phyloP scores from a whole-genome alignment of 2,329 filamentous ascomycete genomes.

The Paracamarosporium sp. region DNA sequence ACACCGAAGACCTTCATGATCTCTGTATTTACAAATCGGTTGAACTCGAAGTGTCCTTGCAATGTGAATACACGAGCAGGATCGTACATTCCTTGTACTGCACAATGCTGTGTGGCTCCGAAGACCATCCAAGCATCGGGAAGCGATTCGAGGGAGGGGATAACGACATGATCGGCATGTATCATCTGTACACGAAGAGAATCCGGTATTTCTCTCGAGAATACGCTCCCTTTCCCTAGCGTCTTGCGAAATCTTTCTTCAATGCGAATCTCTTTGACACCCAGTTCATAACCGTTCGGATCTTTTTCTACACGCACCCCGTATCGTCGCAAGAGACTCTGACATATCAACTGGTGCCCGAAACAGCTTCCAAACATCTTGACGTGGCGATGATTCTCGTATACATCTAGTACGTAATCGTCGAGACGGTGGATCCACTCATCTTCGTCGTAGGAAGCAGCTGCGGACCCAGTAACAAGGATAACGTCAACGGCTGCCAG shows the following conservation, averaged over 20 bases:
- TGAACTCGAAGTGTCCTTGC: constrained; percentile 55
- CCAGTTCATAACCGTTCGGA: constrained; percentile 34
- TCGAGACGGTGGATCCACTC: constrained; percentile 34
- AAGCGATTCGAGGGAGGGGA: constrained; percentile 21
- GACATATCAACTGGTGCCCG: constrained; percentile 52
- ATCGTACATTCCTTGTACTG: constrained; percentile 49
- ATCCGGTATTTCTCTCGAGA: constrained; percentile 2
- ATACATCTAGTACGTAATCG: constrained; percentile 41
- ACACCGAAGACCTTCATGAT: constrained; percentile 45
- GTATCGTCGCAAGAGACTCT: constrained; percentile 42
- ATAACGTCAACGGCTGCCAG: constrained; percentile 44
- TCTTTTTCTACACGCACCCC: constrained; percentile 36
- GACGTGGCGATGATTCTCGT: constrained; percentile 34
- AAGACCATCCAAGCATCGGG: constrained; percentile 27
- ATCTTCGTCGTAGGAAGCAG: constrained; percentile 36
- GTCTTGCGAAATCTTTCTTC: constrained; percentile 20
- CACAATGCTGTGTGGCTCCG: constrained; percentile 42
- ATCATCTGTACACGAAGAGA: constrained; percentile 47
- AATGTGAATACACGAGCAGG: constrained; percentile 49
- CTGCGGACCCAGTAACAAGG: constrained; percentile 49
- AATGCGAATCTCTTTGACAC: constrained; percentile 29
- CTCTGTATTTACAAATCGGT: constrained; percentile 50
- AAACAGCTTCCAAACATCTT: constrained; percentile 55
- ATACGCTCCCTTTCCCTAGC: not conserved
- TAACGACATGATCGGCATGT: constrained; percentile 42